Conservation (phyloP, 768 basidiomycete species). For the Megacollybia marginata region DNA sequence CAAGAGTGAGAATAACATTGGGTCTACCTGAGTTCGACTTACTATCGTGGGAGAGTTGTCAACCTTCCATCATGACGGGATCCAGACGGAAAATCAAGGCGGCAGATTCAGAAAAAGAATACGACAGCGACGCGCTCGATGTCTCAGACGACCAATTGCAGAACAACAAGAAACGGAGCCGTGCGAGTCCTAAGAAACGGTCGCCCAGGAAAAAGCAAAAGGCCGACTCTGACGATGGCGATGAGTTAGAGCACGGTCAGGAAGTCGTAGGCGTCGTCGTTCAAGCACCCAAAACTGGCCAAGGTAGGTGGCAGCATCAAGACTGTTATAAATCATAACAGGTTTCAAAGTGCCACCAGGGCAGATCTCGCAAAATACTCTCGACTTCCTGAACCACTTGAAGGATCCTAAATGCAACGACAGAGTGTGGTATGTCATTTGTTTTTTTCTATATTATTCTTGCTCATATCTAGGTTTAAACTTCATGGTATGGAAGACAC, state of each 20-base stretch:
- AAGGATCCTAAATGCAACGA: slow-evolving; percentile 77
- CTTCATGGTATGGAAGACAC: slow-evolving; percentile 47
- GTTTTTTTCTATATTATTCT: neutral
- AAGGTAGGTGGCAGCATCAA: slow-evolving; percentile 37
- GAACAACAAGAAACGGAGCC: slow-evolving; percentile 19
- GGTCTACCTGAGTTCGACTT: no score
- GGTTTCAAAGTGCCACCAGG: slow-evolving; percentile 71
- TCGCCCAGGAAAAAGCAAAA: slow-evolving; percentile 22
- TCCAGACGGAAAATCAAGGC: slow-evolving; percentile 1
- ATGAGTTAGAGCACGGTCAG: slow-evolving; percentile 54
- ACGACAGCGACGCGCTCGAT: slow-evolving; percentile 41
- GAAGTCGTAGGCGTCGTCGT: slow-evolving; percentile 71
- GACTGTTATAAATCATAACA: neutral
- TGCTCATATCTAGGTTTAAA: slow-evolving; percentile 59
- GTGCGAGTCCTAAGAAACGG: slow-evolving; percentile 15
- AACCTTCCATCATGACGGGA: no score
- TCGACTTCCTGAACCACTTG: slow-evolving; percentile 68
- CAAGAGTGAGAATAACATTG: no score
- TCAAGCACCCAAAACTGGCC: slow-evolving; percentile 77
- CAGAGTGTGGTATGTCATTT: slow-evolving; percentile 57
- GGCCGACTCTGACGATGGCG: slow-evolving; percentile 33
- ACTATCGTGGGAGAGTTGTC: no score
- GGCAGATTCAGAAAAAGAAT: slow-evolving; percentile 10
- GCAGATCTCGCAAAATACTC: slow-evolving; percentile 77
- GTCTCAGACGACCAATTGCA: slow-evolving; percentile 18